Evolutionary conservation across 805 yeast genomes (phyloP).

Genomic region (Metschnikowia lachancei): DNA sequence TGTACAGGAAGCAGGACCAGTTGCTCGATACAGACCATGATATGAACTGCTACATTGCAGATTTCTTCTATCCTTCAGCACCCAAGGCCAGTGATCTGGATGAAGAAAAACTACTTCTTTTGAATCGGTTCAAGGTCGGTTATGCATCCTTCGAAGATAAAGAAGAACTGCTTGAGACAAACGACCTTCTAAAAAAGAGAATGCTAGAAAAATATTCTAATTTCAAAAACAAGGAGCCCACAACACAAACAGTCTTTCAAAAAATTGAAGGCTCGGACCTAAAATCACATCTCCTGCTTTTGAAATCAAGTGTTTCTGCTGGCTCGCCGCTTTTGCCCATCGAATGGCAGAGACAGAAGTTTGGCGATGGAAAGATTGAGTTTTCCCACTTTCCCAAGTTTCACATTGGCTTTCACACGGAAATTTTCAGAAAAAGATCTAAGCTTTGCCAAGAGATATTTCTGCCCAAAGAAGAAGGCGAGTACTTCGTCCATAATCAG

Average conservation of each 20-base stretch:
- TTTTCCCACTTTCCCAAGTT: conserved; percentile 24
- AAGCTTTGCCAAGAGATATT: conserved; percentile 25
- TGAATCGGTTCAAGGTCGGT: conserved; percentile 1
- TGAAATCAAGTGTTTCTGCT: not conserved
- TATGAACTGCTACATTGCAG: conserved; percentile 27
- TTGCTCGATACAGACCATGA: conserved; percentile 33
- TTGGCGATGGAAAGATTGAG: conserved; percentile 36
- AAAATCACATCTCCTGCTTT: not conserved
- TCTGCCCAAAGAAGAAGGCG: conserved; percentile 20
- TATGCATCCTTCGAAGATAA: not conserved
- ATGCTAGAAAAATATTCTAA: not conserved
- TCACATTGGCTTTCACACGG: conserved; percentile 36
- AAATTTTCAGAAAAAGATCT: conserved; percentile 33
- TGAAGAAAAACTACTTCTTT: conserved; percentile 6
- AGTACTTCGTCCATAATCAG: conserved; percentile 25
- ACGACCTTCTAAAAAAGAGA: conserved; percentile 3
- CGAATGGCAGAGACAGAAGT: conserved; percentile 22
- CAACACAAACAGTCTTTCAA: conserved; percentile 3
- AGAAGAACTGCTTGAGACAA: not conserved
- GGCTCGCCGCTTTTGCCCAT: not conserved
- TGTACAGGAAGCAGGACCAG: conserved; percentile 41
- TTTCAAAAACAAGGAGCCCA: conserved; percentile 6
- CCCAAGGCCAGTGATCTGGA: not conserved
- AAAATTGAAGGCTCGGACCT: conserved; percentile 2
- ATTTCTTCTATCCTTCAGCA: conserved; percentile 27